phyloP scores from a whole-genome alignment of 805 yeast genomes.

The Schwanniomyces sp. region DNA sequence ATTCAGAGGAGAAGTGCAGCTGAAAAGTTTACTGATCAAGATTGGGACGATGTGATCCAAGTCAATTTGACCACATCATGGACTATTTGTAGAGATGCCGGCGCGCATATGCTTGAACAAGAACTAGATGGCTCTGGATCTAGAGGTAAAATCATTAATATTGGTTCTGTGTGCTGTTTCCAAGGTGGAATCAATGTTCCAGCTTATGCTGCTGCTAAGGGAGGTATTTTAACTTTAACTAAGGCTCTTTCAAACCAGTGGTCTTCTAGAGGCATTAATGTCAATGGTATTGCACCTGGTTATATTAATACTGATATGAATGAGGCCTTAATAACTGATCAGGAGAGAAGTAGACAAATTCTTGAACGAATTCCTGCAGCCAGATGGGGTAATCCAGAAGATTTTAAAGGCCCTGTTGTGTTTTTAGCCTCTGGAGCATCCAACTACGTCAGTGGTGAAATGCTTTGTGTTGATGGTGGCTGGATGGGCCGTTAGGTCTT shows the following conservation, averaged over 20 bases:
- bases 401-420: conserved; percentile 44
- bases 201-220: conserved; percentile 43
- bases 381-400: conserved; percentile 43
- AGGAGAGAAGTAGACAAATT: conserved; percentile 15
- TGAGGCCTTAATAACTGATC: conserved; percentile 1
- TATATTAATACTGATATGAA: conserved; percentile 50
- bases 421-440: conserved; percentile 17
- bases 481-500: conserved; percentile 25
- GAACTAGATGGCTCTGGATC: conserved; percentile 5
- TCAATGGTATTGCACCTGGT: conserved; percentile 53
- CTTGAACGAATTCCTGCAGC: conserved; percentile 42
- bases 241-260: conserved; percentile 44
- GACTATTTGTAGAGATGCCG: conserved; percentile 27
- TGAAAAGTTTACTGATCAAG: conserved; percentile 32
- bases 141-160: conserved; percentile 39
- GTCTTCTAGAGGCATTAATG: conserved; percentile 43
- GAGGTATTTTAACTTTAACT: conserved; percentile 32
- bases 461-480: conserved; percentile 10
- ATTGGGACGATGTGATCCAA: conserved; percentile 36
- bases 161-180: conserved; percentile 37
- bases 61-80: conserved; percentile 38
- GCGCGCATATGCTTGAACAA: conserved; percentile 30
- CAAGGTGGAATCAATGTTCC: conserved; percentile 35
- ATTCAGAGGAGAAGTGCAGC: conserved; percentile 28
- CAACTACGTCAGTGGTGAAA: conserved; percentile 9